phyloP scores from a whole-genome alignment of 2,329 filamentous ascomycete species.

The Colletotrichum costaricense region DNA sequence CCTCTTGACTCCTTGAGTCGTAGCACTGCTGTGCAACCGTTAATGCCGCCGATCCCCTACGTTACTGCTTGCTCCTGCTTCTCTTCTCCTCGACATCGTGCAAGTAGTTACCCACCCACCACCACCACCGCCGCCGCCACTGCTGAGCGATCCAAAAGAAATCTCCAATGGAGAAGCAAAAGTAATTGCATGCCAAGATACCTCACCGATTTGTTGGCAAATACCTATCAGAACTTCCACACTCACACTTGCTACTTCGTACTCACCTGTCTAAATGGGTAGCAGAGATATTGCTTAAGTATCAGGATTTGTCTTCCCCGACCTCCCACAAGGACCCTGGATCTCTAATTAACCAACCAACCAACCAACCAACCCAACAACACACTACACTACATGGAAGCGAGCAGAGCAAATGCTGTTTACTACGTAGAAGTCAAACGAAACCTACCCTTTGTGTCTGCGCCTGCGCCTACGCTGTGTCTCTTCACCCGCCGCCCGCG shows the following conservation, averaged over 20 bases:
- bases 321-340: background rate
- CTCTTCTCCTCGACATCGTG: background rate
- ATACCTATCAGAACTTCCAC: background rate
- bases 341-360: background rate
- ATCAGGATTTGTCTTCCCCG: background rate
- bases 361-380: background rate
- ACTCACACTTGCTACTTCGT: background rate
- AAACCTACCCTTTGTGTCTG: background rate
- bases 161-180: background rate
- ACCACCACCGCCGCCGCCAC: no score
- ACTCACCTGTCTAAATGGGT: background rate
- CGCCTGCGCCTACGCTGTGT: background rate
- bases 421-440: no score
- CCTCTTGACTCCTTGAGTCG: background rate
- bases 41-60: constrained; percentile 5
- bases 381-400: background rate
- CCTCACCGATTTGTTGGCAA: background rate
- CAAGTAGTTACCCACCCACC: no score
- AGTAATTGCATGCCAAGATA: background rate
- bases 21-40: constrained; percentile 1
- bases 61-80: background rate
- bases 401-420: no score
- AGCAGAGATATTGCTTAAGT: background rate
- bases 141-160: no score
- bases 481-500: background rate